Conservation (phyloP, 176 grass and related monocot species). For the Dactylis glomerata region DNA sequence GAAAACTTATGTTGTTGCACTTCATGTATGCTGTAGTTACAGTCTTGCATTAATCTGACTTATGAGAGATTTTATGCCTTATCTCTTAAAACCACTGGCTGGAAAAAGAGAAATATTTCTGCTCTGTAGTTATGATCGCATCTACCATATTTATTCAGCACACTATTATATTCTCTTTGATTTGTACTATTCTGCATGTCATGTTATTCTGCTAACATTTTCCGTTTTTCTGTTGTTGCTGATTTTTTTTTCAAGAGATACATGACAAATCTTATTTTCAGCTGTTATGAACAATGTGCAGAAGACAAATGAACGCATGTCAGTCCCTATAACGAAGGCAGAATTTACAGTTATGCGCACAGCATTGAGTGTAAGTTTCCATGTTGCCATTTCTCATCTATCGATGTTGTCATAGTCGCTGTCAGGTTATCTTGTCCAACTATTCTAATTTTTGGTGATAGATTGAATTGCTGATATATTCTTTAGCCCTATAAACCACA, state of each 20-base stretch:
- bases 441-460: neutral
- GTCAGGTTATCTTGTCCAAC: neutral
- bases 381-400: constrained; percentile 16
- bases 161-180: neutral
- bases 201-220: neutral
- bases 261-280: constrained; percentile 39
- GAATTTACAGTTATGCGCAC: constrained; percentile 88
- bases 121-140: neutral
- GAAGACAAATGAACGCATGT: constrained; percentile 73
- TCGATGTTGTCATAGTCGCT: neutral
- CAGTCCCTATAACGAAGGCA: constrained; percentile 72
- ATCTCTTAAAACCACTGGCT: constrained; percentile 17
- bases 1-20: neutral
- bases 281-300: constrained; percentile 60
- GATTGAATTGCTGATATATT: neutral
- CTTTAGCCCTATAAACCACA: neutral
- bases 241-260: constrained; percentile 12
- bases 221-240: neutral
- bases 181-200: neutral
- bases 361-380: constrained; percentile 74
- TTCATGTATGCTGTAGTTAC: neutral
- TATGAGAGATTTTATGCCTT: neutral
- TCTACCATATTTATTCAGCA: neutral
- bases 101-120: constrained; percentile 15
- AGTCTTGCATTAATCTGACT: neutral